Evolutionary conservation across 2,329 filamentous ascomycete species (phyloP), one percentile per base, ranked within the genome.

Genomic region (Fusarium humuli): DNA sequence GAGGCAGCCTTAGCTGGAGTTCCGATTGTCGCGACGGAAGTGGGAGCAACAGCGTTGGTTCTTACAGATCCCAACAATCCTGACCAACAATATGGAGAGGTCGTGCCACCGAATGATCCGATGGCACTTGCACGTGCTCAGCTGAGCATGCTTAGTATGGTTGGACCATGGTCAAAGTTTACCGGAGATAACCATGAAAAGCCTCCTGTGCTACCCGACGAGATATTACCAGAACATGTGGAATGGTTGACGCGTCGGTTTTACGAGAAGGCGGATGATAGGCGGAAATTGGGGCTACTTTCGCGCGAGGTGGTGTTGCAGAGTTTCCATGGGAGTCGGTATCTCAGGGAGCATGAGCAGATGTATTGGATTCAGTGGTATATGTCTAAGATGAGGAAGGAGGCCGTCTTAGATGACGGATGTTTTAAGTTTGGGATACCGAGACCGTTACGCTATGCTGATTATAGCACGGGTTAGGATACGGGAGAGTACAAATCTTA

Each of bases 331-430:
- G 69, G 67, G 2, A 70, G 54, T 32, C 65, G 67, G 5, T 71
- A 71, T 49, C 53, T 71, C 1, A 57, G 69, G 7, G 69, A 72
- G 14, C 69, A 72, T 32, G 65, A 72, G 34, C 69, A 71, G 27
- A 71, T 72, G 67, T 71, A 71, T 44, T 72, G 69, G 69, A 56
- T 71, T 8, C 69, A 71, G 25, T 72, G 67, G 68, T 62, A 71
- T 8, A 55, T 55, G 52, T 55, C 52, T 2, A 55, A 55, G 40
- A 55, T 55, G 27, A 46, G 52, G 52, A 46, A 46, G 20, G 52
- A 55, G 12, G 6, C n/a, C 9, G 20, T n/a, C 7, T 18, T 55
- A 10, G 40, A 55, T 16, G 11, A 29, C 20, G 18, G 8, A 20
- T 55, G 27, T 8, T 55, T 25, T 7, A 55, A 46, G 29, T 55